These are phyloP conservation scores for Fusarium aywerte DNA, from an alignment of 2,329 filamentous ascomycete species.

Conservation along the genomic window DNA sequence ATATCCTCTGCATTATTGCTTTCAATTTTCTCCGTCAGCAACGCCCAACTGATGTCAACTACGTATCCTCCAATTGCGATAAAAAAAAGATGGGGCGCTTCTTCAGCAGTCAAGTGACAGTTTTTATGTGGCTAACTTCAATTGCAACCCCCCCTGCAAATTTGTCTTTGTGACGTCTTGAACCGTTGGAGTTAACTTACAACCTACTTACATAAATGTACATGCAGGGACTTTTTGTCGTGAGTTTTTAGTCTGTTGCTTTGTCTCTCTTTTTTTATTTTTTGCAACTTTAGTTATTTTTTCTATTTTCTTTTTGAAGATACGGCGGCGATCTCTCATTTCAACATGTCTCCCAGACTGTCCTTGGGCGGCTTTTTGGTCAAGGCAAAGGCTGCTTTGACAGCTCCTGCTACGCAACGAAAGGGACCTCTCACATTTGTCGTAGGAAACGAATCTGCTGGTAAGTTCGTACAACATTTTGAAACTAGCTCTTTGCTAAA, in stretches of 20 bases:
- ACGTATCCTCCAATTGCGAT: neutral
- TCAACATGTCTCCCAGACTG: slow-evolving; percentile 47
- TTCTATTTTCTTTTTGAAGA: neutral
- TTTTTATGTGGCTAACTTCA: slow-evolving; percentile 22
- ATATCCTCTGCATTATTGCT: slow-evolving; percentile 1
- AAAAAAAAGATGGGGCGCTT: slow-evolving; percentile 12
- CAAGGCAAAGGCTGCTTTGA: slow-evolving; percentile 60
- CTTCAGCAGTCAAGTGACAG: slow-evolving; percentile 20
- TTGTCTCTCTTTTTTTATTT: neutral
- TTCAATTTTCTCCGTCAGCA: neutral
- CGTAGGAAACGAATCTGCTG: slow-evolving; percentile 74
- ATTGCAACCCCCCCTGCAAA: slow-evolving; percentile 15
- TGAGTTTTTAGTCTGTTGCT: slow-evolving; percentile 4
- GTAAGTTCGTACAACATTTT: slow-evolving; percentile 51
- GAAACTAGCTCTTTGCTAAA: neutral
- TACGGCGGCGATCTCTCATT: neutral
- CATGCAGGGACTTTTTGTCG: slow-evolving; percentile 13
- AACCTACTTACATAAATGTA: slow-evolving; percentile 21
- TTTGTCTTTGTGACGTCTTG: slow-evolving; percentile 18
- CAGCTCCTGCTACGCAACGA: slow-evolving; percentile 57
- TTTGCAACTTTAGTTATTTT: neutral
- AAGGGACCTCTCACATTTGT: slow-evolving; percentile 67
- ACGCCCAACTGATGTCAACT: too few relatives aligned
- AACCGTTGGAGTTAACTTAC: slow-evolving; percentile 20
- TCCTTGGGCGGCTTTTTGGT: slow-evolving; percentile 64